A percentile compares a stretch with the other conserved stretches of the same genome.
Conservation (phyloP, 345 rosid species). For the Citropsis articulata region DNA sequence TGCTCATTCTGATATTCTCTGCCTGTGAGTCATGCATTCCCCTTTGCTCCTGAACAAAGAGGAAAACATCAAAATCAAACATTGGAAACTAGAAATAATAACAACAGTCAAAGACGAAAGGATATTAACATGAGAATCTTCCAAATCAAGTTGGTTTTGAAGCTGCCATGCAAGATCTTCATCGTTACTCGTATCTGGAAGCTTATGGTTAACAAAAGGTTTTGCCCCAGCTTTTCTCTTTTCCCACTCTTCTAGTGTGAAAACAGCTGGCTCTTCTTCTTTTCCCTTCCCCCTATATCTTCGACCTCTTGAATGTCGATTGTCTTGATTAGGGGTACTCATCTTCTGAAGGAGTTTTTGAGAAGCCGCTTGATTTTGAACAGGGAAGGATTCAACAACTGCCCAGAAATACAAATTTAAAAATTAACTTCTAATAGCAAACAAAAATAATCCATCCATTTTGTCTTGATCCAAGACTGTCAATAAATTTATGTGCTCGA, state of each 20-base stretch:
- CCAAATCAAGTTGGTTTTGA: conserved; percentile 76
- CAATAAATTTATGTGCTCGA: background rate
- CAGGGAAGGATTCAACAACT: conserved; percentile 68
- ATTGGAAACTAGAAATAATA: background rate
- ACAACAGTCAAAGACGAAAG: conserved; percentile 14
- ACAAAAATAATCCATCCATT: background rate
- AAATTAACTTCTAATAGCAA: background rate
- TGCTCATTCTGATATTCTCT: conserved; percentile 61
- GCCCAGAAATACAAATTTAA: conserved; percentile 16
- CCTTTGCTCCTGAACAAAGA: conserved; percentile 42
- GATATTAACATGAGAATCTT: conserved; percentile 59
- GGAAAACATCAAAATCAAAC: conserved; percentile 14
- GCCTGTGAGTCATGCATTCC: conserved; percentile 42
- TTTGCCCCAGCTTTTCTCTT: conserved; percentile 44
- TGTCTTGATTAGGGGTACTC: conserved; percentile 43
- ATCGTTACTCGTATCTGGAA: conserved; percentile 51
- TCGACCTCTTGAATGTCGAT: conserved; percentile 41
- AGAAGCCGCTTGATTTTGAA: conserved; percentile 94
- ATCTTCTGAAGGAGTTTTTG: conserved; percentile 85
- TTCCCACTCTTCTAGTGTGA: conserved; percentile 78
- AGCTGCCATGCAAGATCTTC: conserved; percentile 88
- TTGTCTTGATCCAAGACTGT: background rate
- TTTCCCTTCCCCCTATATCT: conserved; percentile 52
- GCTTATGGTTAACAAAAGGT: conserved; percentile 24
- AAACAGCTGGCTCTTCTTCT: conserved; percentile 52